Conservation (phyloP, 2,329 filamentous ascomycete genomes). For the Arthrinium phaeospermum region DNA sequence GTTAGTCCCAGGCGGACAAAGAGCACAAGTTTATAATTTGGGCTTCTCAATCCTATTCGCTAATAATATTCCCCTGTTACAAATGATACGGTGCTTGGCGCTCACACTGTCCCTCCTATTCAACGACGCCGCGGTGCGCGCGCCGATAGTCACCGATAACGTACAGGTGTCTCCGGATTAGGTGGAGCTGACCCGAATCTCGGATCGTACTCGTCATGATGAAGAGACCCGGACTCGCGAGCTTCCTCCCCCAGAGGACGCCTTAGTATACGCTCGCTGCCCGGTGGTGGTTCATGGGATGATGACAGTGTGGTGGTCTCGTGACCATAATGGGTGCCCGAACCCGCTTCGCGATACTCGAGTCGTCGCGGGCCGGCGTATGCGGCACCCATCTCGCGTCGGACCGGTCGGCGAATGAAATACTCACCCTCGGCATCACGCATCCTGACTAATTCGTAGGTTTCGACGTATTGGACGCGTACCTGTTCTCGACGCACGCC, state of each 20-base stretch:
- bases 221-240: constrained; percentile 25
- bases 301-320: neutral
- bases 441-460: constrained; percentile 54
- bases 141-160: constrained; percentile 22
- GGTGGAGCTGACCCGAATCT: constrained; percentile 43
- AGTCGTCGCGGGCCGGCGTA: constrained; percentile 15
- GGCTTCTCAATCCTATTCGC: neutral
- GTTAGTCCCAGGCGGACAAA: neutral
- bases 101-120: neutral
- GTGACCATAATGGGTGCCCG: neutral
- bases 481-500: neutral
- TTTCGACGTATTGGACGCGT: constrained; percentile 35
- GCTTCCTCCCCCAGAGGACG: neutral
- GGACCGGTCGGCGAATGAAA: constrained; percentile 47
- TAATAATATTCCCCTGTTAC: neutral
- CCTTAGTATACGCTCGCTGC: neutral
- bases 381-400: constrained; percentile 36
- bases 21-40: neutral
- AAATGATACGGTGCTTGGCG: neutral
- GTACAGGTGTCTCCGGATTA: constrained; percentile 21
- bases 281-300: constrained; percentile 20
- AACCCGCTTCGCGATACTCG: neutral
- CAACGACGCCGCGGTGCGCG: neutral
- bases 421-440: constrained; percentile 52
- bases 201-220: constrained; percentile 53